These are phyloP conservation scores for Coemansia sp. DNA, from an alignment of 192 early-diverging fungal species.

Conservation along the genomic window DNA sequence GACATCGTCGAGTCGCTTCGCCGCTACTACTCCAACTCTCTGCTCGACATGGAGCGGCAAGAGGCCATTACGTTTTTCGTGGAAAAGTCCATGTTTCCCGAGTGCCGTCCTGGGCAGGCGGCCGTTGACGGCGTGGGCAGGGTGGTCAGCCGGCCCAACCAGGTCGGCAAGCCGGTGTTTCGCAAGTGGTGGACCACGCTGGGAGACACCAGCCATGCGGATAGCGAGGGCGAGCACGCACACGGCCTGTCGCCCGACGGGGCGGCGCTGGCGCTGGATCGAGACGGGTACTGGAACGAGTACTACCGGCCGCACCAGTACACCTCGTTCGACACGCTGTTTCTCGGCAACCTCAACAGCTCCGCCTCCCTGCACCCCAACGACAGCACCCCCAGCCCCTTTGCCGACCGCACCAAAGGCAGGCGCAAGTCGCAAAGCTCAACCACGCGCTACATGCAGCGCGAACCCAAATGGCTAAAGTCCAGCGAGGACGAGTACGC, in stretches of 20 bases:
- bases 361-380: constrained; percentile 52
- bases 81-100: constrained; percentile 34
- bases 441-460: constrained; percentile 17
- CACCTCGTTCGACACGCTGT: constrained; percentile 74
- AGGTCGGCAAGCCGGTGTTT: constrained; percentile 39
- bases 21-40: constrained; percentile 91
- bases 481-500: constrained; percentile 27
- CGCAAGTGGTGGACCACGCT: constrained; percentile 43
- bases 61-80: constrained; percentile 92
- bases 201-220: constrained; percentile 8
- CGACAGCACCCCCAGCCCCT: constrained; percentile 32
- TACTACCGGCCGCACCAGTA: constrained; percentile 81
- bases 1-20: constrained; percentile 94
- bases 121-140: constrained; percentile 7
- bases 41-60: constrained; percentile 95
- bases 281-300: constrained; percentile 73
- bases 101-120: constrained; percentile 9
- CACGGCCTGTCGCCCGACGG: background rate
- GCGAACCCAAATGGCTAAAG: constrained; percentile 48
- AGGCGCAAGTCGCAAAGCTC: background rate
- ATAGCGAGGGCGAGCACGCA: constrained; percentile 3
- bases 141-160: constrained; percentile 24
- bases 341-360: constrained; percentile 85
- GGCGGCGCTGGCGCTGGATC: constrained; percentile 2
- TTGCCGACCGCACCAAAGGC: constrained; percentile 25